Evolutionary conservation across 1,284 basidiomycete species (phyloP).

Genomic region (Cerrena zonata): DNA sequence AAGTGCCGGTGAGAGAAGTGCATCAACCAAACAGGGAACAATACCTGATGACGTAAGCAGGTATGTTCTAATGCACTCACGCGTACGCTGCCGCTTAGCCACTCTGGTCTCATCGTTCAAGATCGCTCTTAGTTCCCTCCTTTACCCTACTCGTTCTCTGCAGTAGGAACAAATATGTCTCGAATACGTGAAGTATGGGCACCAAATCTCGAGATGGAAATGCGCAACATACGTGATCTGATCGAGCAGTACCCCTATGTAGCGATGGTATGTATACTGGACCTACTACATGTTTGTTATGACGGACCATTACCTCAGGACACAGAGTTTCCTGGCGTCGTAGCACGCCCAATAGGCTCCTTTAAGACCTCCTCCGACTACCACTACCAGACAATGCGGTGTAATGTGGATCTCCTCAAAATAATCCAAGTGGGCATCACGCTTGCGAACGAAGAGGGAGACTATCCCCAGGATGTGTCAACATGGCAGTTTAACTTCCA

Average conservation of each 20-base stretch:
- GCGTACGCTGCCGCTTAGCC: background rate
- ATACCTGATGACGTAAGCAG: background rate
- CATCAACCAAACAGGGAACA: background rate
- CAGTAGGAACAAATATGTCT: conserved; percentile 35
- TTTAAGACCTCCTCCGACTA: conserved; percentile 98
- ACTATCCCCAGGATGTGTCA: conserved; percentile 80
- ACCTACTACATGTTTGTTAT: conserved; percentile 11
- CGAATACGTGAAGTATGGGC: conserved; percentile 92
- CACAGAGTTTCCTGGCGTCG: conserved; percentile 98
- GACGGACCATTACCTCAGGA: conserved; percentile 51
- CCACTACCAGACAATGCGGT: conserved; percentile 98
- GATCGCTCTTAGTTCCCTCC: background rate
- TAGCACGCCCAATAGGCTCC: conserved; percentile 91
- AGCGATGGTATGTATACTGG: conserved; percentile 69
- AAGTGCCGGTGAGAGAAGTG: background rate
- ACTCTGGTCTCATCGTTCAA: background rate
- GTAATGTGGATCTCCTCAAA: conserved; percentile 96
- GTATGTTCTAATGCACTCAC: background rate
- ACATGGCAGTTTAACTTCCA: conserved; percentile 99
- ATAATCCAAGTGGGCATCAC: conserved; percentile 97
- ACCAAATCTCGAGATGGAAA: conserved; percentile 87
- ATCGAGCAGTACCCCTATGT: conserved; percentile 92
- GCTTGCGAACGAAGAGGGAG: conserved; percentile 88
- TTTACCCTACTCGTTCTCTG: background rate
- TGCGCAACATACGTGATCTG: conserved; percentile 79